Evolutionary conservation across 768 basidiomycete species (phyloP).

Genomic region (Floccularia luteovirens): DNA sequence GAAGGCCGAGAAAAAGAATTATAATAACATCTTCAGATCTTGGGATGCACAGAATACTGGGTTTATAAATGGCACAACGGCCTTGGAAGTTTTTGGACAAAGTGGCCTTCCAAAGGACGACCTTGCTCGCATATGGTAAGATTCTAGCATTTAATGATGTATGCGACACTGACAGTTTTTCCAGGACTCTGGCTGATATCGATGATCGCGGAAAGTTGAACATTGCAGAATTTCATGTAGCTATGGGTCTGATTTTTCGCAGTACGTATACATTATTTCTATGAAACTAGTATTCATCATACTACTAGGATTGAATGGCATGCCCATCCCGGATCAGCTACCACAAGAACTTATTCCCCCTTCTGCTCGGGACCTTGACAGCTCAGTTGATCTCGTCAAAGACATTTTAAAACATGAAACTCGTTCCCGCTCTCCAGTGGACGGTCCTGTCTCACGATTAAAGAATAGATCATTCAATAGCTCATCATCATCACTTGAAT

Average conservation of each 20-base stretch:
- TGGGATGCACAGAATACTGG: slow-evolving; percentile 83
- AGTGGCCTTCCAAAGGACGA: slow-evolving; percentile 87
- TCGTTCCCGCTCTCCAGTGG: slow-evolving; percentile 64
- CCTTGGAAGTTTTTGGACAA: slow-evolving; percentile 89
- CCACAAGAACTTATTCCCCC: slow-evolving; percentile 89
- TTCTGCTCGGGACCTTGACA: slow-evolving; percentile 82
- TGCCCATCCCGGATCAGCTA: slow-evolving; percentile 78
- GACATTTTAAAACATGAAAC: slow-evolving; percentile 83
- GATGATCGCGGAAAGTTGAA: slow-evolving; percentile 95
- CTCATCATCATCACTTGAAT: slow-evolving; percentile 41
- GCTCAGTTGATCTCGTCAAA: slow-evolving; percentile 84
- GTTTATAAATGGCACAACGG: slow-evolving; percentile 80
- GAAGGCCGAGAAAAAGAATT: slow-evolving; percentile 91
- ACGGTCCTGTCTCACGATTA: slow-evolving; percentile 52
- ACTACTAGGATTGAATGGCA: slow-evolving; percentile 80
- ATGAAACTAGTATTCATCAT: slow-evolving; percentile 3
- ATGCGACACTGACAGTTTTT: slow-evolving; percentile 1
- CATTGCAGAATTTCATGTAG: slow-evolving; percentile 93
- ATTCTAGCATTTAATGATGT: slow-evolving; percentile 7
- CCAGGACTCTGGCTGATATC: slow-evolving; percentile 90
- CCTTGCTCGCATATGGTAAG: slow-evolving; percentile 88
- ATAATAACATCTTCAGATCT: slow-evolving; percentile 93
- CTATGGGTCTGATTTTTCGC: slow-evolving; percentile 97
- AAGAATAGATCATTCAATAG: slow-evolving; percentile 69
- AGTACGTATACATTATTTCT: slow-evolving; percentile 46